Base-by-base conservation (phyloP, 805 yeast species). In the Isabelozyma heimii region DNA sequence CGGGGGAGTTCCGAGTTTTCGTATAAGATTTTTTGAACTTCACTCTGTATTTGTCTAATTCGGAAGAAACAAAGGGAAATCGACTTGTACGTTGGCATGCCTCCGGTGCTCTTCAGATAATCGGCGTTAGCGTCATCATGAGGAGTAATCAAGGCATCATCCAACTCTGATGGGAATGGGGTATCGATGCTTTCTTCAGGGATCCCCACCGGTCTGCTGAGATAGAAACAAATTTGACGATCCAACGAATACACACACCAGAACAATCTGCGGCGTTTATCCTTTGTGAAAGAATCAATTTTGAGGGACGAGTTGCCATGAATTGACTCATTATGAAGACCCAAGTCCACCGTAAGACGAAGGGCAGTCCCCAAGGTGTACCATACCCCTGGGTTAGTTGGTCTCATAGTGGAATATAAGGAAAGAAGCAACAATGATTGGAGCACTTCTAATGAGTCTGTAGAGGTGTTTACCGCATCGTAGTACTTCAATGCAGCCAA, bases 301-400 rank as follows among this genome's bases (percentile, higher is more conserved):
- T 67, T 52, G n/a, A 26, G 10, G 27, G 27, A 12, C 9, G 40
- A 15, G 44, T 52, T 57, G 45, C 53, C 61, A 13, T 30, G 35
- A 51, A 40, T 63, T n/a, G 28, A 47, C 58, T 90, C 97, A 37
- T 83, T 81, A 64, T 91, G 97, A 7, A 91, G 71, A 1, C 96
- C 97, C 51, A 91, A 65, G 65, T 91, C 97, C 27, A 90, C 89
- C 56, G 92, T 84, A 44, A 89, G 66, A 51, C 97, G 75, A 44
- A 89, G 66, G 0, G 92, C 91, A 1, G 89, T 81, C 0, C 97
- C 97, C 53, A 89, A 69, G 4, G 87, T 82, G 62, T 89, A 89
- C 97, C 97, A 91, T n/a, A 89, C 89, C 3, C 96, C 94, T 0
- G 97, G 96, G 12, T 81, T 81, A 0, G 92, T 84, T 0, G 97